These are phyloP conservation scores for Pseudocercospora cruenta DNA, from an alignment of 2,329 filamentous ascomycete species.

Conservation along the genomic window DNA sequence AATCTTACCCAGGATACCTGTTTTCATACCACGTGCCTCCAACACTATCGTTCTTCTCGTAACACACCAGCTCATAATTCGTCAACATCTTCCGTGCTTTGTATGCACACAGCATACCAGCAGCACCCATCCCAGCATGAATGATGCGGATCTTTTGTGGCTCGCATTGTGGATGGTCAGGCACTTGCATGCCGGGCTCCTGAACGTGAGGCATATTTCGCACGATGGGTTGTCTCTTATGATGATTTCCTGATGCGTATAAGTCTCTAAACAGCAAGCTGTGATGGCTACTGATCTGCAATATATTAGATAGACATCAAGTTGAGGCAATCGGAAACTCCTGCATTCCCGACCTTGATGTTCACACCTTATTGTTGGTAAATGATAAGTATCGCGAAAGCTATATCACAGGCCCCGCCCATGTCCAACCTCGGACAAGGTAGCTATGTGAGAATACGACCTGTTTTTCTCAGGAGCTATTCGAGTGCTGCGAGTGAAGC, in stretches of 20 bases:
- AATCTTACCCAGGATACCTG: slow-evolving; percentile 7
- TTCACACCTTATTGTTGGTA: background rate
- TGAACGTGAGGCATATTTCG: slow-evolving; percentile 24
- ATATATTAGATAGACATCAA: background rate
- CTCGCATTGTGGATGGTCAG: slow-evolving; percentile 27
- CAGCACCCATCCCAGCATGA: slow-evolving; percentile 29
- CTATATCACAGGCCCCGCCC: background rate
- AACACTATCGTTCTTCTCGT: slow-evolving; percentile 43
- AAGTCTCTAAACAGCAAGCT: background rate
- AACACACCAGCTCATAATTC: slow-evolving; percentile 44
- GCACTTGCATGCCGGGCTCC: slow-evolving; percentile 22
- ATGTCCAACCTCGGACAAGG: background rate
- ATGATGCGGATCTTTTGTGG: slow-evolving; percentile 27
- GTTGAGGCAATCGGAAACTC: background rate
- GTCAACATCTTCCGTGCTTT: slow-evolving; percentile 24
- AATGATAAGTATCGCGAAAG: background rate
- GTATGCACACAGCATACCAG: slow-evolving; percentile 21
- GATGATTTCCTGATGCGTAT: background rate
- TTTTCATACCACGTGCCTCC: slow-evolving; percentile 44
- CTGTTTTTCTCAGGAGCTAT: background rate
- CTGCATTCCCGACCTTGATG: background rate
- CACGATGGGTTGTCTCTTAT: background rate
- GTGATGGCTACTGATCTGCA: background rate
- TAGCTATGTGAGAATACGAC: background rate
- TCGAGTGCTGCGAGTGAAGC: background rate